phyloP scores from a whole-genome alignment of 116 monocot species.

The Cymodocea nodosa region DNA sequence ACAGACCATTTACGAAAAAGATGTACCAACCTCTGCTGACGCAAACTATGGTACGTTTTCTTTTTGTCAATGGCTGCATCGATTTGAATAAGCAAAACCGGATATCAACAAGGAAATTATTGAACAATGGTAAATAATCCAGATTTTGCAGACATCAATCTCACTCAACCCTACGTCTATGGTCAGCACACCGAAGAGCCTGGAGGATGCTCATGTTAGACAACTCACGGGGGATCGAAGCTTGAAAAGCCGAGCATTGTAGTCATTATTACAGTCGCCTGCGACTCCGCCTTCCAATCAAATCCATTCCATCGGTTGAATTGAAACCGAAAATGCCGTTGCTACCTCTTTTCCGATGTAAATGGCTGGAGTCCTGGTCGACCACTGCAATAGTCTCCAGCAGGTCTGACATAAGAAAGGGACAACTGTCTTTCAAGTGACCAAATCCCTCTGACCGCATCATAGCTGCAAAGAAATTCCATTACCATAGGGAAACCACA shows the following conservation, averaged over 20 bases:
- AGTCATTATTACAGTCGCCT: constrained; percentile 4
- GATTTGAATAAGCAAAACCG: no score
- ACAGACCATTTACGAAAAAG: no score
- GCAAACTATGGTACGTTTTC: no score
- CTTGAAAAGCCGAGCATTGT: neutral
- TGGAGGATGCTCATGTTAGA: neutral
- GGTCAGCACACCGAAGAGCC: neutral
- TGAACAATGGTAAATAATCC: neutral
- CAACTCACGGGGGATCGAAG: neutral
- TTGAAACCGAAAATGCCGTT: constrained; percentile 20
- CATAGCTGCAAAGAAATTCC: constrained; percentile 23
- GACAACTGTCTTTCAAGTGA: constrained; percentile 39
- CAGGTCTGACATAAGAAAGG: constrained; percentile 32
- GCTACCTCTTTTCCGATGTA: constrained; percentile 21
- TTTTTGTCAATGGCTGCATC: no score
- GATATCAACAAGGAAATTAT: neutral
- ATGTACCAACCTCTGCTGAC: no score
- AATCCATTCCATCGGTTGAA: constrained; percentile 13
- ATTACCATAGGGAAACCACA: neutral
- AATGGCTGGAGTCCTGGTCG: constrained; percentile 15
- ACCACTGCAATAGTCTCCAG: constrained; percentile 35
- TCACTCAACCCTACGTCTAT: neutral
- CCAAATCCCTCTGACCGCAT: constrained; percentile 54
- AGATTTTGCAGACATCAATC: neutral
- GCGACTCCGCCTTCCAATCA: constrained; percentile 18